Conservation (phyloP, 2,329 filamentous ascomycete genomes). For the Herpotrichia juniperi region DNA sequence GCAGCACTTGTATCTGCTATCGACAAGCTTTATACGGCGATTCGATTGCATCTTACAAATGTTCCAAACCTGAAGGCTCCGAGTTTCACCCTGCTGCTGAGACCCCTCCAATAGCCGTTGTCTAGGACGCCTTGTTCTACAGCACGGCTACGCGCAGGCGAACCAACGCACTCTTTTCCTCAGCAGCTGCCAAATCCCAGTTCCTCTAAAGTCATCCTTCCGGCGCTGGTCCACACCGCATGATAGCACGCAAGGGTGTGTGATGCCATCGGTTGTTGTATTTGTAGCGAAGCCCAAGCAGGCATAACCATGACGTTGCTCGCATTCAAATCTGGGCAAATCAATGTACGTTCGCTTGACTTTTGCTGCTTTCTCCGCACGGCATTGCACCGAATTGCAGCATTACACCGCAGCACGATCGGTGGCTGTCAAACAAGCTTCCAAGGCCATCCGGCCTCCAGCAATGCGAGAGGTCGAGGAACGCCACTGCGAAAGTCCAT, state of each 20-base stretch:
- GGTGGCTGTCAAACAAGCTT: constrained; percentile 36
- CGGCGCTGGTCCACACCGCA: not conserved
- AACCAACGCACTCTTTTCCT: not conserved
- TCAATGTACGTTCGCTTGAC: constrained; percentile 14
- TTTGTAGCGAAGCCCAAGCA: not conserved
- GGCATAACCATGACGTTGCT: not conserved
- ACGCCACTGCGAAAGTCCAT: not conserved
- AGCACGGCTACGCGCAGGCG: not conserved
- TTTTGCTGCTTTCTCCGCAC: constrained; percentile 13
- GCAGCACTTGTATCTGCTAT: too few relatives aligned
- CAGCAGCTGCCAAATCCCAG: not conserved
- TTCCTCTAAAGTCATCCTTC: not conserved
- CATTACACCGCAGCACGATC: constrained; percentile 14
- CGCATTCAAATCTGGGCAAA: not conserved
- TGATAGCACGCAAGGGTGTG: not conserved
- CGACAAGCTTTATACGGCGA: constrained; percentile 25
- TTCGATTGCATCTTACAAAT: constrained; percentile 14
- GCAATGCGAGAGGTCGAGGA: not conserved
- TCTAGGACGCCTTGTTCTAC: not conserved
- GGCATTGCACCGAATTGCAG: constrained; percentile 14
- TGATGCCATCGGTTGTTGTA: not conserved
- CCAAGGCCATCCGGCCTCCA: constrained; percentile 13
- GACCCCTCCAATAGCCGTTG: not conserved
- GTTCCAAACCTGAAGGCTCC: not conserved
- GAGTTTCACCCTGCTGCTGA: not conserved